Percentiles rank a stretch among this genome's conserved stretches.
Evolutionary conservation across 768 basidiomycete genomes (phyloP).

Genomic region (Amanita fuliginea): DNA sequence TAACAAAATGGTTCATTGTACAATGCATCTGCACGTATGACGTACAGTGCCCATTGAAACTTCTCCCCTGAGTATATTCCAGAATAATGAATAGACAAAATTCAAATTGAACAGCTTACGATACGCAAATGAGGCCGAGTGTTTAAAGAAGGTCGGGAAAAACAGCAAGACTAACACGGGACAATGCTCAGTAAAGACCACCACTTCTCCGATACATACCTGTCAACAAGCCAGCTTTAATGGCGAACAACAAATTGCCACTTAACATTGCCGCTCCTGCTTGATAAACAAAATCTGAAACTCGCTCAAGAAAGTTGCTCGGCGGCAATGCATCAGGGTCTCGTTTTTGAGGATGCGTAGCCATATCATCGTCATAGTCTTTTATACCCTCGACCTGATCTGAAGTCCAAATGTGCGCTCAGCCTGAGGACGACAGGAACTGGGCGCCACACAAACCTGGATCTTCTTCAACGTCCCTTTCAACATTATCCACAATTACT

Average conservation of each 20-base stretch:
- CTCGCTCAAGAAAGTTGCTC: constrained; percentile 39
- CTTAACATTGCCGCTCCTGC: constrained; percentile 27
- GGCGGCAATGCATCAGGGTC: constrained; percentile 75
- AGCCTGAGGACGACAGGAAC: not conserved
- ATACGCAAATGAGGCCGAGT: constrained; percentile 47
- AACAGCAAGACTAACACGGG: constrained; percentile 32
- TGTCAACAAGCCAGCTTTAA: constrained; percentile 62
- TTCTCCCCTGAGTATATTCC: constrained; percentile 32
- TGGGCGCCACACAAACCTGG: constrained; percentile 32
- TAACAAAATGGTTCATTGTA: not conserved
- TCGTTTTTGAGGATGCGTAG: constrained; percentile 44
- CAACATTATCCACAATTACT: constrained; percentile 31
- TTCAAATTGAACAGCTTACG: constrained; percentile 20
- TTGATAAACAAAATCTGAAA: constrained; percentile 36
- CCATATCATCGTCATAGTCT: constrained; percentile 26
- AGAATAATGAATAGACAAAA: constrained; percentile 7
- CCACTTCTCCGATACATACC: constrained; percentile 20
- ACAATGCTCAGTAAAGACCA: not conserved
- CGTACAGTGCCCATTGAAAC: constrained; percentile 65
- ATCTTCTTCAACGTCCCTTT: constrained; percentile 56
- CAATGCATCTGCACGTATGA: not conserved
- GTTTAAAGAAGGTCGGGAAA: constrained; percentile 44
- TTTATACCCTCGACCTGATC: constrained; percentile 45
- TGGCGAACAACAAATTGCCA: constrained; percentile 56
- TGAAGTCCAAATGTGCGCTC: constrained; percentile 8